These are phyloP conservation scores for Gonapodya sp. DNA, from an alignment of 192 early-diverging fungal species.

Conservation along the genomic window DNA sequence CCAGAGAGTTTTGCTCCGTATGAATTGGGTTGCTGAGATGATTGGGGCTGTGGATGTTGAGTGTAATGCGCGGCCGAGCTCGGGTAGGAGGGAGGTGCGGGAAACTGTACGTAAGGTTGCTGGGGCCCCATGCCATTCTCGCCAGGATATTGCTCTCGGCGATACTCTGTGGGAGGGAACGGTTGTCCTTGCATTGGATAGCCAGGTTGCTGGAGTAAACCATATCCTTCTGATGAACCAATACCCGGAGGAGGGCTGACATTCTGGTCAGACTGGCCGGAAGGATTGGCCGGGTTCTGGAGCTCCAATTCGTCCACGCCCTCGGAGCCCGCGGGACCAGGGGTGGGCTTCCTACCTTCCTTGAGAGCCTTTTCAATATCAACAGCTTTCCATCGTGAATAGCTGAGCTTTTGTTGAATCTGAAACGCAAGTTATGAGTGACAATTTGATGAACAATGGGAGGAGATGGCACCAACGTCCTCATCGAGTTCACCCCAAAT, in stretches of 20 bases:
- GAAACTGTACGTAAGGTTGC: background rate
- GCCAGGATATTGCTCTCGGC: background rate
- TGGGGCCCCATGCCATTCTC: background rate
- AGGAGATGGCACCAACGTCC: background rate
- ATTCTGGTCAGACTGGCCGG: background rate
- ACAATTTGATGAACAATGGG: background rate
- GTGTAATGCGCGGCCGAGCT: background rate
- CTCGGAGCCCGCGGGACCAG: conserved; percentile 38
- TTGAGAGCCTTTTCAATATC: conserved; percentile 86
- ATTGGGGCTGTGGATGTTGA: conserved; percentile 11
- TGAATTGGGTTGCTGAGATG: conserved; percentile 7
- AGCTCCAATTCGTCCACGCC: background rate
- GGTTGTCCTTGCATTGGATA: background rate
- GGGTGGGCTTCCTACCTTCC: conserved; percentile 64
- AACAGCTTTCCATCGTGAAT: conserved; percentile 90
- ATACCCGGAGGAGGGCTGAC: background rate
- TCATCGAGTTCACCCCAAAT: conserved; percentile 8
- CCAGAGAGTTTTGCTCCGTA: conserved; percentile 1
- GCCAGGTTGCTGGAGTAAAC: background rate
- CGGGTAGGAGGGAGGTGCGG: background rate
- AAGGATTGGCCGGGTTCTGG: background rate
- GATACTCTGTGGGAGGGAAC: background rate
- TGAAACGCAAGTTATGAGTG: conserved; percentile 13
- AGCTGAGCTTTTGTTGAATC: conserved; percentile 81
- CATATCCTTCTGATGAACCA: background rate